Percentiles rank a stretch among this genome's conserved stretches.
Conservation (phyloP, 2,329 filamentous ascomycete genomes). For the Alternaria triticimaculans region DNA sequence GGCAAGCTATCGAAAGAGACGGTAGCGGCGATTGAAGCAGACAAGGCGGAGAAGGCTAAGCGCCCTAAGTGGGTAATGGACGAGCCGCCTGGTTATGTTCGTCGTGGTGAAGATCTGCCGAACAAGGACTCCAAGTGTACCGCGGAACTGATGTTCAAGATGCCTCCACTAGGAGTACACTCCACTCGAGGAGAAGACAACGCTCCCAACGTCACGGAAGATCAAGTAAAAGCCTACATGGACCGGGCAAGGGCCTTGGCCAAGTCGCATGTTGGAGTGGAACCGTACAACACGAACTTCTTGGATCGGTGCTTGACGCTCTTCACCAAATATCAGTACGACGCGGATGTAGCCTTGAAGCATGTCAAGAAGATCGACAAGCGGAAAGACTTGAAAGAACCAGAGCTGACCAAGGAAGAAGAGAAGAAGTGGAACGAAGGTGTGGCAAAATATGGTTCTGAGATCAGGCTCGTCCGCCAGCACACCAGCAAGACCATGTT, state of each 20-base stretch:
- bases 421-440: constrained; percentile 91
- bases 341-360: constrained; percentile 73
- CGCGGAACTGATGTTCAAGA: constrained; percentile 77
- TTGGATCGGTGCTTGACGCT: constrained; percentile 81
- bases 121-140: constrained; percentile 77
- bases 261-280: constrained; percentile 68
- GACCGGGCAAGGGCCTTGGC: constrained; percentile 69
- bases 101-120: constrained; percentile 79
- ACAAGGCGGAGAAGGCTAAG: constrained; percentile 78
- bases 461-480: constrained; percentile 80
- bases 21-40: constrained; percentile 78
- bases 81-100: constrained; percentile 83
- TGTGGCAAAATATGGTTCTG: constrained; percentile 87
- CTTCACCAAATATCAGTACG: constrained; percentile 74
- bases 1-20: constrained; percentile 80
- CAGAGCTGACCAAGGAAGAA: constrained; percentile 77
- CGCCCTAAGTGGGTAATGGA: constrained; percentile 94
- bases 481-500: constrained; percentile 80
- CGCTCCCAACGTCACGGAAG: constrained; percentile 54
- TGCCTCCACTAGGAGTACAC: constrained; percentile 63
- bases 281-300: constrained; percentile 81
- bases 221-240: constrained; percentile 79
- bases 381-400: constrained; percentile 79
- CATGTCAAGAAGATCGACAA: constrained; percentile 72
- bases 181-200: constrained; percentile 56